Percentiles rank a stretch among this genome's conserved stretches.
phyloP scores from a whole-genome alignment of 805 yeast genomes.

The Kodamaea leandrae region DNA sequence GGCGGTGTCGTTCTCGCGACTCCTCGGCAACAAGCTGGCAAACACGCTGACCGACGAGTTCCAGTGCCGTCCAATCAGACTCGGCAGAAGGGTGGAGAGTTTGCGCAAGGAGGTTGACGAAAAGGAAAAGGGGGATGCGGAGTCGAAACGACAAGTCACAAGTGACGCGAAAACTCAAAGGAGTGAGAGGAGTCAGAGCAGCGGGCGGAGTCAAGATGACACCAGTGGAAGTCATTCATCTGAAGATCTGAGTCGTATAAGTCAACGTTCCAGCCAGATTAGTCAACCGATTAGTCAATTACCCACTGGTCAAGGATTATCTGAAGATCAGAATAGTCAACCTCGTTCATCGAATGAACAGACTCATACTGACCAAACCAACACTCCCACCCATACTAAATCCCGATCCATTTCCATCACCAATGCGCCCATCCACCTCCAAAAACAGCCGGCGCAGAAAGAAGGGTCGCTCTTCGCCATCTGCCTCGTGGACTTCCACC shows the following conservation, averaged over 20 bases:
- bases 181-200: constrained; percentile 23
- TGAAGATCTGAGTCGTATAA: too few relatives aligned
- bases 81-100: constrained; percentile 13
- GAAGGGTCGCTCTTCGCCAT: constrained; percentile 63
- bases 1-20: constrained; percentile 3
- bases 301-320: too few relatives aligned
- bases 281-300: too few relatives aligned
- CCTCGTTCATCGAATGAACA: too few relatives aligned
- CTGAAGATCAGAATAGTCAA: too few relatives aligned
- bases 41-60: constrained; percentile 25
- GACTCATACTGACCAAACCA: constrained; percentile 18
- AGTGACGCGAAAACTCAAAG: background rate
- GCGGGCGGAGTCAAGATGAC: too few relatives aligned
- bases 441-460: background rate
- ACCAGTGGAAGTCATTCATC: too few relatives aligned
- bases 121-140: too few relatives aligned
- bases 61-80: constrained; percentile 38
- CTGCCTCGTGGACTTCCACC: constrained; percentile 91
- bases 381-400: constrained; percentile 13
- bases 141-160: background rate
- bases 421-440: background rate
- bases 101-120: background rate
- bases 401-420: background rate
- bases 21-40: constrained; percentile 3
- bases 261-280: too few relatives aligned